Conservation (phyloP, 2,329 filamentous ascomycete genomes). For the Aspergillus sp. region DNA sequence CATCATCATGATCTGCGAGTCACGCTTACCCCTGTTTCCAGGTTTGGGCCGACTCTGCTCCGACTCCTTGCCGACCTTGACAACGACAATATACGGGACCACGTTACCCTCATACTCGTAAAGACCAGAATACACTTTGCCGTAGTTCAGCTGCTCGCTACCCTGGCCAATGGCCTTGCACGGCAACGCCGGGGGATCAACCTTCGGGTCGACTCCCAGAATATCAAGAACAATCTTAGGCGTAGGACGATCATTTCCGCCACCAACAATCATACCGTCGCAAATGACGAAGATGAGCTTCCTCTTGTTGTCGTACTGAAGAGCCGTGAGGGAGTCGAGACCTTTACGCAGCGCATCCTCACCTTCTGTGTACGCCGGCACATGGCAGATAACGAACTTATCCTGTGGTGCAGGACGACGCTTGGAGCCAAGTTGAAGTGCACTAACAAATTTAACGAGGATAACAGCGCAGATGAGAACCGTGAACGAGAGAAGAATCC, state of each 20-base stretch:
- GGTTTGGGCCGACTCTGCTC: constrained; percentile 90
- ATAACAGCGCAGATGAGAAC: constrained; percentile 80
- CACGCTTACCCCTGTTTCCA: constrained; percentile 96
- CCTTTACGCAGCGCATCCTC: constrained; percentile 93
- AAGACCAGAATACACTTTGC: constrained; percentile 95
- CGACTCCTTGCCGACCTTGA: constrained; percentile 96
- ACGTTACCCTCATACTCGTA: constrained; percentile 98
- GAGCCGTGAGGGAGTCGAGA: constrained; percentile 87
- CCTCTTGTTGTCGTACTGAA: constrained; percentile 97
- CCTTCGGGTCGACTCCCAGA: constrained; percentile 92
- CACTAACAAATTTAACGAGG: constrained; percentile 83
- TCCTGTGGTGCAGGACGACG: constrained; percentile 86
- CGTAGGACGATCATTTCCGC: constrained; percentile 92
- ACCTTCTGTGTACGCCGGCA: constrained; percentile 96
- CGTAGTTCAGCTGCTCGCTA: constrained; percentile 93
- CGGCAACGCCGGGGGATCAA: constrained; percentile 88
- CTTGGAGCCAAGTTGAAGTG: constrained; percentile 91
- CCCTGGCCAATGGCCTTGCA: constrained; percentile 92
- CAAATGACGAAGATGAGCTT: constrained; percentile 61
- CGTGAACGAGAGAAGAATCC: constrained; percentile 84
- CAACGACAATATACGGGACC: constrained; percentile 91
- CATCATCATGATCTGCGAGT: constrained; percentile 94
- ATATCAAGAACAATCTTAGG: constrained; percentile 98
- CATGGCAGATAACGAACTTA: constrained; percentile 98
- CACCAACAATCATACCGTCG: constrained; percentile 77